A percentile compares a stretch with the other conserved stretches of the same genome.
These are phyloP conservation scores for Apiospora phragmitis DNA, from an alignment of 2,329 filamentous ascomycete genomes.

Conservation along the genomic window DNA sequence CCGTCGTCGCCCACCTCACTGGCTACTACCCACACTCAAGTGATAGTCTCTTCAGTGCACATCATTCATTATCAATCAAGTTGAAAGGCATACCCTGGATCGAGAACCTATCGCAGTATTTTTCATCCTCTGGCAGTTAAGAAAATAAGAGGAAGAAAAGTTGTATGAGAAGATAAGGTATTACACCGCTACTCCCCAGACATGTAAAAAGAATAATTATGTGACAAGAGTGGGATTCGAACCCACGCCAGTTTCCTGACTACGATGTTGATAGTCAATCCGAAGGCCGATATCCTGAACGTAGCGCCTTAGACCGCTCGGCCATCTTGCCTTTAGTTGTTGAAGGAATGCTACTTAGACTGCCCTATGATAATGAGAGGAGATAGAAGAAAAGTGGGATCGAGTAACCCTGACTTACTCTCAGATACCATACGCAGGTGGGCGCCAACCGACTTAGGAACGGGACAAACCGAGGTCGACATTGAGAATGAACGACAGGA, in stretches of 20 bases:
- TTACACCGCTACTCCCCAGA: not conserved
- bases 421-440: not conserved
- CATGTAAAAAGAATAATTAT: not conserved
- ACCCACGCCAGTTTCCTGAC: slow-evolving; percentile 10
- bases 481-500: not conserved
- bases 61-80: not conserved
- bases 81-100: not conserved
- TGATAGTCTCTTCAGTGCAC: not conserved
- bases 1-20: not conserved
- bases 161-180: not conserved
- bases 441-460: not conserved
- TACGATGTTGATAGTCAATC: not conserved
- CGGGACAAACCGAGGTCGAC: not conserved
- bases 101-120: not conserved
- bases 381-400: not conserved
- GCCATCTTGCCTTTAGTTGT: not conserved
- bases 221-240: slow-evolving; percentile 11
- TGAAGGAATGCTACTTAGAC: not conserved
- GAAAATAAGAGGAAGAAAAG: not conserved
- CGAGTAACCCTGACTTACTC: not conserved
- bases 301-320: slow-evolving; percentile 11
- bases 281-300: slow-evolving; percentile 1
- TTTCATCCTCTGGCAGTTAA: not conserved
- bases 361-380: not conserved
- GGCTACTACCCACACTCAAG: not conserved